Conservation (phyloP, 2,329 filamentous ascomycete genomes). For the Curvularia verruculosa region DNA sequence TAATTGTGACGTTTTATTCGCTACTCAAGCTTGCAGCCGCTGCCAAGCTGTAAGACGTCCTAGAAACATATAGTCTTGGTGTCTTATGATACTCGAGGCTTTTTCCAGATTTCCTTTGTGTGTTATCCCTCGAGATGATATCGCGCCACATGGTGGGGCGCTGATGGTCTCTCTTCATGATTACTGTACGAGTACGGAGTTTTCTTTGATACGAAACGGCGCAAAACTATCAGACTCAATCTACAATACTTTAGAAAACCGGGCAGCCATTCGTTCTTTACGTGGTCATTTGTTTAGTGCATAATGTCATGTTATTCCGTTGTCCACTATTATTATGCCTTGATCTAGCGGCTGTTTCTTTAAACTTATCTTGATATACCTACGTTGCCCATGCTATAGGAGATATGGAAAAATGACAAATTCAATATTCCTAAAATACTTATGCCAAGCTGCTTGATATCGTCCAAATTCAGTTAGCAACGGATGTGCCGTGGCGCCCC, state of each 20-base stretch:
- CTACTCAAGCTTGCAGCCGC: not conserved
- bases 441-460: not conserved
- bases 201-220: slow-evolving; percentile 11
- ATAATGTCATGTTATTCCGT: slow-evolving; percentile 46
- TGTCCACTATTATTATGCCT: slow-evolving; percentile 40
- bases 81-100: not conserved
- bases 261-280: slow-evolving; percentile 47
- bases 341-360: not conserved
- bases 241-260: slow-evolving; percentile 32
- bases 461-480: not conserved
- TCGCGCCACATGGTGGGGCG: not conserved
- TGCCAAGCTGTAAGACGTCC: not conserved
- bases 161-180: slow-evolving; percentile 4
- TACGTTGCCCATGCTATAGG: not conserved
- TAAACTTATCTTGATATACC: not conserved
- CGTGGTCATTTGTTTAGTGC: slow-evolving; percentile 35
- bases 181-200: slow-evolving; percentile 24
- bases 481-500: not conserved
- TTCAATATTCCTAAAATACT: not conserved
- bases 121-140: not conserved
- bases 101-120: not conserved
- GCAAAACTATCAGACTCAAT: slow-evolving; percentile 9
- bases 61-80: not conserved
- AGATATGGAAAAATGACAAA: not conserved
- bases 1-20: not conserved